Evolutionary conservation across 2,329 filamentous ascomycete genomes (phyloP), one percentile per base, ranked within the genome.

Genomic region (Aspergillus pseudonomiae): DNA sequence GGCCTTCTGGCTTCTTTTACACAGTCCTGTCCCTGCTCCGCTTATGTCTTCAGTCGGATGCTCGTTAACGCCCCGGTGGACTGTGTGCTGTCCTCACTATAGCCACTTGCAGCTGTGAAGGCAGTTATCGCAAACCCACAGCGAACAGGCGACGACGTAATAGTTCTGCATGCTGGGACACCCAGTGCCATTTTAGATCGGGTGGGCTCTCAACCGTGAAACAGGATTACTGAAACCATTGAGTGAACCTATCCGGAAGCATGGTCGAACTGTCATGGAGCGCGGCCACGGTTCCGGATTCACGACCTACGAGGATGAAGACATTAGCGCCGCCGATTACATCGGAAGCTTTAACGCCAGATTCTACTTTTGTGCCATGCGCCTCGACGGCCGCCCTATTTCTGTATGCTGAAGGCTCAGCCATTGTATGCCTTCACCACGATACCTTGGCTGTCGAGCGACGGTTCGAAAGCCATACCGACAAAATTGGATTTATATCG

Each of bases 351-450:
- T 71, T 73, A 50, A 61, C 66, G 16, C 24, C 68, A 26, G 69
- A 84, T 58, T 77, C 79, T 65, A 80, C 88, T 65, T 93, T 97
- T 70, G 91, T 95, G 71, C 91, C 95, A 63, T 96, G 92, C 77
- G 93, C 93, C 21, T 93, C 95, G 34, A 98, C 95, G 5, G 92
- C 91, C 2, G 92, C 93, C 28, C 91, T 95, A 82, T 91, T 99
- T 68, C 85, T 99, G 30, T 97, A 96, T 78, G 89, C 93, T 28
- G 85, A 98, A 76, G 91, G 92, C 36, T 89, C 89, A 59, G 87
- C 89, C 7, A 89, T 99, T 63, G 85, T 97, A 28, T 95, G 93
- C 77, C 89, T 94, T 36, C 93, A 96, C 73, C 94, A 98, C 80
- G 94, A 98, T 75, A 96, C 92, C 4, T 81, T 99, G 60, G 92